A percentile compares a stretch with the other conserved stretches of the same genome.
Evolutionary conservation across 768 basidiomycete species (phyloP).

Genomic region (Macrolepiota albuminosa): DNA sequence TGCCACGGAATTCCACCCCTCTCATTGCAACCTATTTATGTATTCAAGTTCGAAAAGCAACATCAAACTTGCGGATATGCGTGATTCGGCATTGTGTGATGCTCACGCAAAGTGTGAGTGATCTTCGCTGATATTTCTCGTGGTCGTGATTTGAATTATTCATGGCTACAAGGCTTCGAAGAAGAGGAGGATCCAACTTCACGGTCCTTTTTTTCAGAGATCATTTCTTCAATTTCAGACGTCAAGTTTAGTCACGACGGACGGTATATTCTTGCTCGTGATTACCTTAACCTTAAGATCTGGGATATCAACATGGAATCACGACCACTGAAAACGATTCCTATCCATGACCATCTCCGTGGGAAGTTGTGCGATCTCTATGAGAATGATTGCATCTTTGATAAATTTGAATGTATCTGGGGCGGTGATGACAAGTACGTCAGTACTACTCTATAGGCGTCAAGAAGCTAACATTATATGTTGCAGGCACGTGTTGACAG

Average conservation of each 20-base stretch:
- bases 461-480: slow-evolving; percentile 13
- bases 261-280: slow-evolving; percentile 92
- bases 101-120: slow-evolving; percentile 89
- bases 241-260: slow-evolving; percentile 99
- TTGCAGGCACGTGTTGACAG: slow-evolving; percentile 92
- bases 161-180: slow-evolving; percentile 72
- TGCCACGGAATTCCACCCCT: slow-evolving; percentile 98
- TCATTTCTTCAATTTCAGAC: slow-evolving; percentile 98
- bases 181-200: slow-evolving; percentile 98
- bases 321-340: slow-evolving; percentile 93
- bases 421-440: slow-evolving; percentile 92
- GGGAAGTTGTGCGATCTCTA: slow-evolving; percentile 98
- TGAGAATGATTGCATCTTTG: slow-evolving; percentile 99
- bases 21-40: slow-evolving; percentile 98
- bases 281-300: slow-evolving; percentile 97
- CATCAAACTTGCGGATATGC: slow-evolving; percentile 99
- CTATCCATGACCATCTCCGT: slow-evolving; percentile 96
- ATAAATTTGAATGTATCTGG: slow-evolving; percentile 99
- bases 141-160: slow-evolving; percentile 6
- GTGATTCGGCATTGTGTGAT: slow-evolving; percentile 95
- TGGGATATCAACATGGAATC: slow-evolving; percentile 99
- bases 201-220: slow-evolving; percentile 99
- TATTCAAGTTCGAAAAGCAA: slow-evolving; percentile 99
- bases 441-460: slow-evolving; percentile 2
- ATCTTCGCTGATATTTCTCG: not conserved